Conservation (phyloP, 208 protist genomes). For the Naegleria fowleri region DNA sequence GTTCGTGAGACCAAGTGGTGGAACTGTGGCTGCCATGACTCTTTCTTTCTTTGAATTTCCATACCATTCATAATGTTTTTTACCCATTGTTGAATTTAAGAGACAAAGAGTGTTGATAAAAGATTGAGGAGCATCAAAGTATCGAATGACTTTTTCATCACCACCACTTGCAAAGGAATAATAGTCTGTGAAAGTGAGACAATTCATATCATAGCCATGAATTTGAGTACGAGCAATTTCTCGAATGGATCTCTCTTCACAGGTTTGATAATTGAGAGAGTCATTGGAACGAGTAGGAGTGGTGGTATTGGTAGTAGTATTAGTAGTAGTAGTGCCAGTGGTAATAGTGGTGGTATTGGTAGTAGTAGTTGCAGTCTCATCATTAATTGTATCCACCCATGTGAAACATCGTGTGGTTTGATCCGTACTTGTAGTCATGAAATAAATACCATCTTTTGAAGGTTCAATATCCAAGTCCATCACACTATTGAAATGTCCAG, state of each 20-base stretch:
- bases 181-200: conserved; percentile 42
- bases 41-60: not conserved
- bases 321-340: no score
- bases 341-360: no score
- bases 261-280: not conserved
- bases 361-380: not conserved
- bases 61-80: not conserved
- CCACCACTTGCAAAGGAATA: conserved; percentile 46
- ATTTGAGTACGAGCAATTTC: conserved; percentile 57
- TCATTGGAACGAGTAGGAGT: not conserved
- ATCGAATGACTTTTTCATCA: conserved; percentile 52
- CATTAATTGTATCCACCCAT: conserved; percentile 26
- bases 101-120: conserved; percentile 23
- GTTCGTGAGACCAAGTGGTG: conserved; percentile 56
- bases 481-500: conserved; percentile 32
- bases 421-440: conserved; percentile 39
- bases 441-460: not conserved
- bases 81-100: conserved; percentile 28
- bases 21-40: conserved; percentile 45
- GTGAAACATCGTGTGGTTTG: conserved; percentile 50
- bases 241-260: not conserved
- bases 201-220: conserved; percentile 58
- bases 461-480: conserved; percentile 28
- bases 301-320: no score
- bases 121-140: conserved; percentile 32